Conservation (phyloP, 805 yeast genomes). For the Metschnikowia corniflorae region DNA sequence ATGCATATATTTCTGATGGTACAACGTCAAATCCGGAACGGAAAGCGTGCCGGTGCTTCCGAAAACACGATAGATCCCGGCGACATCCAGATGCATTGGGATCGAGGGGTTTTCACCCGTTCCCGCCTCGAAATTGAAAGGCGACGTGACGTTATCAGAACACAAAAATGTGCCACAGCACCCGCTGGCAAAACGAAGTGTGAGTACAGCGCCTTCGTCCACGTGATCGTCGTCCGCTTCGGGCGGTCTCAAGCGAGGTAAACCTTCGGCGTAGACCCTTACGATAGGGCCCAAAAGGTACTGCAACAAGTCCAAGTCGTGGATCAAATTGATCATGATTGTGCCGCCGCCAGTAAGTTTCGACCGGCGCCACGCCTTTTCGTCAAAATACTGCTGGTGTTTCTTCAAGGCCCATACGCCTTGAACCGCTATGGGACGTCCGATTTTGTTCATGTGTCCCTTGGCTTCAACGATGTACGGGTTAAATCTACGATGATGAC, state of each 20-base stretch:
- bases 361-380: slow-evolving; percentile 39
- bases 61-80: slow-evolving; percentile 38
- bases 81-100: slow-evolving; percentile 27
- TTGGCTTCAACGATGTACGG: slow-evolving; percentile 40
- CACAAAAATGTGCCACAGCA: slow-evolving; percentile 41
- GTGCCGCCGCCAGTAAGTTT: slow-evolving; percentile 37
- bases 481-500: slow-evolving; percentile 42
- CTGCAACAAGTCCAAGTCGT: slow-evolving; percentile 40
- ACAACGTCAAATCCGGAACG: slow-evolving; percentile 38
- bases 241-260: slow-evolving; percentile 28
- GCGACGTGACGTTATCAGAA: slow-evolving; percentile 39
- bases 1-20: slow-evolving; percentile 26
- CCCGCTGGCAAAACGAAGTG: slow-evolving; percentile 36
- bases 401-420: slow-evolving; percentile 41
- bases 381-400: slow-evolving; percentile 31
- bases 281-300: slow-evolving; percentile 39
- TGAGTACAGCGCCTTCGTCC: slow-evolving; percentile 42
- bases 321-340: slow-evolving; percentile 38
- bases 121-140: slow-evolving; percentile 39
- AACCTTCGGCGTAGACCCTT: slow-evolving; percentile 37
- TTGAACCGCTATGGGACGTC: slow-evolving; percentile 35
- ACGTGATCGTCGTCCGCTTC: slow-evolving; percentile 23
- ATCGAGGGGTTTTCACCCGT: slow-evolving; percentile 44
- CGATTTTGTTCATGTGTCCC: slow-evolving; percentile 28
- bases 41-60: slow-evolving; percentile 39